Conservation (phyloP, 2,329 filamentous ascomycete species). For the Onygena corvina region DNA sequence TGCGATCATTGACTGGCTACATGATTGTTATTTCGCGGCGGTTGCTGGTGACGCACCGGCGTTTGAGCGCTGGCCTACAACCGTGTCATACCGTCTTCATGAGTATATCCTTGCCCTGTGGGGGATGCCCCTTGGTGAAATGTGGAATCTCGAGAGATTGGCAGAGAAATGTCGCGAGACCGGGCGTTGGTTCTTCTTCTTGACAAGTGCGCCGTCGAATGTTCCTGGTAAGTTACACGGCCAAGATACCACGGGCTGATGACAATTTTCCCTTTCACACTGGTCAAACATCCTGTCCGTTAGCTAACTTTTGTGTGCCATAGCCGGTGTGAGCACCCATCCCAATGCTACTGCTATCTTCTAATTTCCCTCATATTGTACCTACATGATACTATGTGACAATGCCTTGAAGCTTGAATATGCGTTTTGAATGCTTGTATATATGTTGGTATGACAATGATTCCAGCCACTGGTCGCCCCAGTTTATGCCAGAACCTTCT, state of each 20-base stretch:
- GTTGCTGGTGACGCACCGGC: conserved; percentile 52
- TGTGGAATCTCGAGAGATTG: conserved; percentile 35
- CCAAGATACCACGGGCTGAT: conserved; percentile 1
- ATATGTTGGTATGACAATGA: neutral
- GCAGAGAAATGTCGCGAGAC: conserved; percentile 26
- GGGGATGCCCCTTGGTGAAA: conserved; percentile 36
- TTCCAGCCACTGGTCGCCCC: neutral
- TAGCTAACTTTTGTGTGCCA: conserved; percentile 6
- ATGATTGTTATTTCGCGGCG: conserved; percentile 56
- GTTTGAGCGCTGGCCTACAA: conserved; percentile 52
- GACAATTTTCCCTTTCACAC: neutral
- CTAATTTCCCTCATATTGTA: conserved; percentile 10
- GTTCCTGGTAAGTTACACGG: conserved; percentile 25
- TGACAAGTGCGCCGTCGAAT: conserved; percentile 34
- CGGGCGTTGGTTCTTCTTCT: conserved; percentile 32
- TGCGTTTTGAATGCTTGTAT: too few relatives aligned
- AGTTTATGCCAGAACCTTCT: neutral
- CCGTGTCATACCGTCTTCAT: conserved; percentile 27
- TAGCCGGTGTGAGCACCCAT: conserved; percentile 21
- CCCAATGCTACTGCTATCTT: conserved; percentile 24
- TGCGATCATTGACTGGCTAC: conserved; percentile 52
- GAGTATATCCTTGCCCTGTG: conserved; percentile 34
- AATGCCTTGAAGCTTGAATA: too few relatives aligned
- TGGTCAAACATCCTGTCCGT: neutral
- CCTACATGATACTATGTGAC: neutral